These are phyloP conservation scores for Globisporangium spinosum DNA, from an alignment of 352 stramenopile species.

Conservation along the genomic window DNA sequence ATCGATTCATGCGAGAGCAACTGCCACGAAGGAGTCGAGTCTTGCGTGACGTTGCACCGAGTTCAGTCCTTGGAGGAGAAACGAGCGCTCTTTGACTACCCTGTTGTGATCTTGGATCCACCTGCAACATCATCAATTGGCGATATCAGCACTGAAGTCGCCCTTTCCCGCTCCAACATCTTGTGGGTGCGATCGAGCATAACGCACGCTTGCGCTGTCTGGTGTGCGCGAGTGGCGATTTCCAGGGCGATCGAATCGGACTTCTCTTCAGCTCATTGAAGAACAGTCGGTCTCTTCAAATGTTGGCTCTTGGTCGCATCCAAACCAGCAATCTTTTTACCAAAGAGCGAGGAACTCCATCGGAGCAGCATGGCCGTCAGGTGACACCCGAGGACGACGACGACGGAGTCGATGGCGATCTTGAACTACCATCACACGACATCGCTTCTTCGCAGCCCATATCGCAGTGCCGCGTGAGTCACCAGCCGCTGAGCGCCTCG, in stretches of 20 bases:
- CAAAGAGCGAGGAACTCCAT: not conserved
- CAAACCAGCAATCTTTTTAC: not conserved
- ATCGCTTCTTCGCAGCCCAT: not conserved
- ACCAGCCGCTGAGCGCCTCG: not conserved
- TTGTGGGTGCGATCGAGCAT: slow-evolving; percentile 49
- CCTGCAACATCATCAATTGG: not conserved
- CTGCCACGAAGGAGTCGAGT: slow-evolving; percentile 24
- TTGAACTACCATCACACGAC: not conserved
- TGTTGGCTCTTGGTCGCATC: slow-evolving; percentile 43
- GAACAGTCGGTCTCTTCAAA: slow-evolving; percentile 35
- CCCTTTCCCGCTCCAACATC: slow-evolving; percentile 25
- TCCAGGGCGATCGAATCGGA: slow-evolving; percentile 23
- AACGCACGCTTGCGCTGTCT: slow-evolving; percentile 39
- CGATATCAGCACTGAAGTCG: not conserved
- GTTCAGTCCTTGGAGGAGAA: slow-evolving; percentile 35
- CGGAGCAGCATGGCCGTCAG: not conserved
- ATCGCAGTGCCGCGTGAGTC: not conserved
- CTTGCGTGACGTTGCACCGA: slow-evolving; percentile 22
- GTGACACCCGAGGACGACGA: slow-evolving; percentile 17
- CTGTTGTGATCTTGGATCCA: slow-evolving; percentile 34
- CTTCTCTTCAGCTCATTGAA: slow-evolving; percentile 38
- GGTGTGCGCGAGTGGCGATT: slow-evolving; percentile 32
- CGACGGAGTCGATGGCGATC: not conserved
- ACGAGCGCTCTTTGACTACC: slow-evolving; percentile 46
- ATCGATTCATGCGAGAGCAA: slow-evolving; percentile 26